Evolutionary conservation across 2,329 filamentous ascomycete species (phyloP).

Genomic region (Pseudocercospora musae): DNA sequence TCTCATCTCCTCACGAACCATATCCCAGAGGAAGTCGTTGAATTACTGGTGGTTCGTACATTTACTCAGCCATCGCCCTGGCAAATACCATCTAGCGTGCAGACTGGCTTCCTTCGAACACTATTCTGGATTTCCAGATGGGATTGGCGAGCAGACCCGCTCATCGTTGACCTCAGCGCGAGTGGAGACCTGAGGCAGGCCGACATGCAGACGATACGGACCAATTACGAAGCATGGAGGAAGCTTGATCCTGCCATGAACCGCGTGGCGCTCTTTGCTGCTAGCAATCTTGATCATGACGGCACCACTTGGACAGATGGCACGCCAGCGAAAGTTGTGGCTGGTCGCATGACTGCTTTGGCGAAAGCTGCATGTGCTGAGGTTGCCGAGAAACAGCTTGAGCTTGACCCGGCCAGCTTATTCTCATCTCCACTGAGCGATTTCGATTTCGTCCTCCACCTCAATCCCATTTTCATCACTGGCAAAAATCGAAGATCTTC

Average conservation of each 20-base stretch:
- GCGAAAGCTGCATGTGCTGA: constrained; percentile 71
- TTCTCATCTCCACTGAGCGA: constrained; percentile 72
- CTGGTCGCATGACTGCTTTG: constrained; percentile 75
- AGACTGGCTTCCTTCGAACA: constrained; percentile 77
- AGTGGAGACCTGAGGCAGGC: constrained; percentile 52
- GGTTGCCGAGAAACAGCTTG: constrained; percentile 29
- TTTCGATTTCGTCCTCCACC: constrained; percentile 80
- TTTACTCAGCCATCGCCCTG: constrained; percentile 84
- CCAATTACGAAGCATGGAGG: constrained; percentile 77
- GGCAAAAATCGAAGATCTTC: constrained; percentile 23
- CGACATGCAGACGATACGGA: constrained; percentile 60
- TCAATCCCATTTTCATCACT: constrained; percentile 59
- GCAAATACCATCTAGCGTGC: constrained; percentile 69
- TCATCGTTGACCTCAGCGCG: constrained; percentile 68
- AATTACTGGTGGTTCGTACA: constrained; percentile 72
- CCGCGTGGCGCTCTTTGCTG: constrained; percentile 73
- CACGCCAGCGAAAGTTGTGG: constrained; percentile 74
- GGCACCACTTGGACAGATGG: constrained; percentile 78
- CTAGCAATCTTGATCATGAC: constrained; percentile 71
- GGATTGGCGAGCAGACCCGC: constrained; percentile 84
- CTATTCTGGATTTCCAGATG: constrained; percentile 77
- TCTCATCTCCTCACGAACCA: constrained; percentile 75
- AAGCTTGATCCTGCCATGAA: constrained; percentile 88
- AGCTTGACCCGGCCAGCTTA: constrained; percentile 53
- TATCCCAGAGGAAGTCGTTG: constrained; percentile 75